Conservation (phyloP, 257 asterid species). For the Sherardia arvensis region DNA sequence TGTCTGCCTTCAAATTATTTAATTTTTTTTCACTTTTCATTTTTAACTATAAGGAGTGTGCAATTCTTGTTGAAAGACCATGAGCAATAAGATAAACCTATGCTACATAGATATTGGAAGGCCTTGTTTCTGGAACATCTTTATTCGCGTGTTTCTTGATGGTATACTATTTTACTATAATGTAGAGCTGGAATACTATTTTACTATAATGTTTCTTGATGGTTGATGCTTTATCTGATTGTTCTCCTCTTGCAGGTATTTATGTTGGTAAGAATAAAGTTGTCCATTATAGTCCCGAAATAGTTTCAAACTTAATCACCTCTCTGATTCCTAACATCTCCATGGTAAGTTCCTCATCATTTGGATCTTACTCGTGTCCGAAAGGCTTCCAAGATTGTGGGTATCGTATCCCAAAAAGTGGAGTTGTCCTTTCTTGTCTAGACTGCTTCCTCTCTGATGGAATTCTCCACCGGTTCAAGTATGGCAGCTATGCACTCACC, state of each 20-base stretch:
- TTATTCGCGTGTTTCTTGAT: no score
- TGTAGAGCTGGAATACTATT: no score
- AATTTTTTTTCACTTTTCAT: no score
- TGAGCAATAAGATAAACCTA: no score
- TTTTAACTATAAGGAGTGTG: no score
- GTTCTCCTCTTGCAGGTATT: conserved; percentile 20
- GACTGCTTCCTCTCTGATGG: not conserved
- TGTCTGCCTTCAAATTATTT: not conserved
- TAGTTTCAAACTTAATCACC: not conserved
- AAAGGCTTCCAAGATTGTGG: not conserved
- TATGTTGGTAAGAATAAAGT: conserved; percentile 25
- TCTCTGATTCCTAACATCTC: not conserved
- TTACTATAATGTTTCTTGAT: no score
- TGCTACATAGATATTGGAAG: no score
- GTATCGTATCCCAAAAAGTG: not conserved
- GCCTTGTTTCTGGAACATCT: no score
- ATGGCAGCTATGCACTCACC: not conserved
- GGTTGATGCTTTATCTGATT: not conserved
- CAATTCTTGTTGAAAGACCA: no score
- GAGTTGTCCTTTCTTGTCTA: not conserved
- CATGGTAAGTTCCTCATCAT: not conserved
- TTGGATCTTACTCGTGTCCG: not conserved
- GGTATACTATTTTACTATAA: no score
- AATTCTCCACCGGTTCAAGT: not conserved
- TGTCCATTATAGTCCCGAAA: conserved; percentile 24